Percentiles rank a stretch among this genome's conserved stretches.
These are phyloP conservation scores for Pilaira anomala DNA, from an alignment of 192 early-diverging fungal species.

Conservation along the genomic window DNA sequence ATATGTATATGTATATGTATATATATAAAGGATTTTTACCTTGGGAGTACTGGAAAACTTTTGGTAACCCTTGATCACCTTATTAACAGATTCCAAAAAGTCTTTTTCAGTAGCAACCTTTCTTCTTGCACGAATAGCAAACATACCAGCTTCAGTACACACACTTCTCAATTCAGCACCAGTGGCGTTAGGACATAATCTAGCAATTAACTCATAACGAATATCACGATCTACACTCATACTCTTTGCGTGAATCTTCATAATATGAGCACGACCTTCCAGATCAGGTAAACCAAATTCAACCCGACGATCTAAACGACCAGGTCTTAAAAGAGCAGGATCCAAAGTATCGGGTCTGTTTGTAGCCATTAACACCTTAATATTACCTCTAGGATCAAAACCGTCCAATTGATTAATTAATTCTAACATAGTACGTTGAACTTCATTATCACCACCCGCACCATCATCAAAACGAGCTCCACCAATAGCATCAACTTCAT, in stretches of 20 bases:
- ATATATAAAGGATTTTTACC: slow-evolving; percentile 24
- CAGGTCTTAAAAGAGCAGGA: slow-evolving; percentile 95
- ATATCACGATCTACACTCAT: slow-evolving; percentile 99
- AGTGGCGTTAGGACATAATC: slow-evolving; percentile 98
- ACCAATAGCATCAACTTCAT: slow-evolving; percentile 99
- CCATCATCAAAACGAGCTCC: slow-evolving; percentile 98
- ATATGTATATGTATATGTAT: neutral
- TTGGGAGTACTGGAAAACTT: slow-evolving; percentile 98
- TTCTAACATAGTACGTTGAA: slow-evolving; percentile 99
- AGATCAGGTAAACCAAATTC: slow-evolving; percentile 97
- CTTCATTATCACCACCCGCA: slow-evolving; percentile 98
- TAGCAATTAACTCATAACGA: slow-evolving; percentile 96
- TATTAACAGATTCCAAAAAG: slow-evolving; percentile 98
- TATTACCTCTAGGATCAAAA: slow-evolving; percentile 99
- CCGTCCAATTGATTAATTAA: slow-evolving; percentile 99
- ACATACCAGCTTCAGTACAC: slow-evolving; percentile 99
- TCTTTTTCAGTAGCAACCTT: slow-evolving; percentile 99
- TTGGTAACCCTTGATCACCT: slow-evolving; percentile 98
- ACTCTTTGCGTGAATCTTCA: slow-evolving; percentile 97
- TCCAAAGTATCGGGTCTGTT: slow-evolving; percentile 98
- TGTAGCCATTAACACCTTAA: slow-evolving; percentile 99
- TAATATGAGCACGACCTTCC: slow-evolving; percentile 95
- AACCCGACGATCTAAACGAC: slow-evolving; percentile 97
- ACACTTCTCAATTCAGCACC: slow-evolving; percentile 98
- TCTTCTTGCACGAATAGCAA: slow-evolving; percentile 95